Base-by-base conservation (phyloP, 345 rosid species). In the Eucalyptus paniculata region DNA sequence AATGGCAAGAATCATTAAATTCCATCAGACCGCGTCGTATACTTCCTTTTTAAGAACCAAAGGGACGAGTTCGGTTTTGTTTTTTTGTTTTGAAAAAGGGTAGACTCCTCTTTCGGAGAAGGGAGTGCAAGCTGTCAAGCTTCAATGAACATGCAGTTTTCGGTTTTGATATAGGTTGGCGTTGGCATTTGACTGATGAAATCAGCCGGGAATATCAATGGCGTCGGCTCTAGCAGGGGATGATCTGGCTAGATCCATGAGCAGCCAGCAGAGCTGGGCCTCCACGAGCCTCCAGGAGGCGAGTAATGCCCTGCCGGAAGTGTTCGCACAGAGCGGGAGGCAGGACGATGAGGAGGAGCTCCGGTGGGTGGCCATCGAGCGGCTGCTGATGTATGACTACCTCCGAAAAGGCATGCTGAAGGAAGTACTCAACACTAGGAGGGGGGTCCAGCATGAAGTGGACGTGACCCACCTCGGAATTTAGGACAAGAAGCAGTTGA, bases 351-450 rank as follows among this genome's bases (percentile, higher is more conserved):
- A 96, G 90, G 93, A 93, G 91, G 97, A 96, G 91, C 97, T 97
- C n/a, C 91, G 92, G 91, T 96, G 97, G 98, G 97, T 96, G 7
- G 99, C 98, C 37, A 91, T 95, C 12, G 97, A 97, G 92, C 92
- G 96, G 49, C 89, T 97, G 12, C 98, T 97, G 49, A 97, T 98
- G 18, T 95, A 88, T 89, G 98, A 95, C 83, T 90, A 98, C 91
- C 12, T 96, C 90, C 72, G 93, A 51, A 97, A 93, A 88, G 97
- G 98, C 62, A 77, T 96, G 94, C 47, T 96, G 72, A 92, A 83
- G 42, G 93, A 94, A 4, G 93, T 93, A 28, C 92, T 90, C 44
- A 95, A 89, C 26, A 91, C 93, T 89, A 97, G 97, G 24, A 90
- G 37, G 72, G 87, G 90, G 34, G 93, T 93, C 34, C 89, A 90